Evolutionary conservation across 768 basidiomycete genomes (phyloP).

Genomic region (Thelephora ganbajun): DNA sequence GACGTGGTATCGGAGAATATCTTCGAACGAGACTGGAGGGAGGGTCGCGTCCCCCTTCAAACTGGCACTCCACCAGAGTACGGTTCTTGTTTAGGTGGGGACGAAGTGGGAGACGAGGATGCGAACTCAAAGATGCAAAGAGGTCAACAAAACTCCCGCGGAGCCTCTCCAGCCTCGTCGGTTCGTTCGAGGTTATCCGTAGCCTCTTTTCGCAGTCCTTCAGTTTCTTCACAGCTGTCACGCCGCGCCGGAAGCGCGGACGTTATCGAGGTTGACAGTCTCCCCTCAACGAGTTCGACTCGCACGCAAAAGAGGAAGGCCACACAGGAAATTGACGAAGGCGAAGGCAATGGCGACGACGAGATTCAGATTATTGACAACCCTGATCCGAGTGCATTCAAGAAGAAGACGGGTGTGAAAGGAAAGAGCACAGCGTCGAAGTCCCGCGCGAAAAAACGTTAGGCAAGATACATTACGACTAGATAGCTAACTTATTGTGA

Average conservation of each 20-base stretch:
- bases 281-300: conserved; percentile 21
- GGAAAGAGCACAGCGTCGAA: conserved; percentile 6
- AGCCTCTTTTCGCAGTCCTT: conserved; percentile 35
- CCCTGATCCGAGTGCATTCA: conserved; percentile 4
- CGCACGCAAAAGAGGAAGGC: conserved; percentile 37
- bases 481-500: background rate
- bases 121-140: conserved; percentile 1
- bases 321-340: conserved; percentile 13
- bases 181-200: conserved; percentile 23
- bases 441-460: conserved; percentile 13
- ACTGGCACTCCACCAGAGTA: conserved; percentile 13
- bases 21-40: conserved; percentile 67
- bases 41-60: conserved; percentile 40
- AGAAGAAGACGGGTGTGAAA: conserved; percentile 14
- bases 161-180: conserved; percentile 36
- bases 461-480: background rate
- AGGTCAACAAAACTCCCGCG: conserved; percentile 23
- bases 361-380: conserved; percentile 17
- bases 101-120: conserved; percentile 13
- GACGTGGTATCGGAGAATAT: conserved; percentile 45
- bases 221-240: conserved; percentile 20
- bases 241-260: conserved; percentile 9
- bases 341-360: too few relatives aligned
- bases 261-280: conserved; percentile 28
- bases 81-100: conserved; percentile 11